These are phyloP conservation scores for Xylariaceae sp. DNA, from an alignment of 2,329 filamentous ascomycete species.

Conservation along the genomic window DNA sequence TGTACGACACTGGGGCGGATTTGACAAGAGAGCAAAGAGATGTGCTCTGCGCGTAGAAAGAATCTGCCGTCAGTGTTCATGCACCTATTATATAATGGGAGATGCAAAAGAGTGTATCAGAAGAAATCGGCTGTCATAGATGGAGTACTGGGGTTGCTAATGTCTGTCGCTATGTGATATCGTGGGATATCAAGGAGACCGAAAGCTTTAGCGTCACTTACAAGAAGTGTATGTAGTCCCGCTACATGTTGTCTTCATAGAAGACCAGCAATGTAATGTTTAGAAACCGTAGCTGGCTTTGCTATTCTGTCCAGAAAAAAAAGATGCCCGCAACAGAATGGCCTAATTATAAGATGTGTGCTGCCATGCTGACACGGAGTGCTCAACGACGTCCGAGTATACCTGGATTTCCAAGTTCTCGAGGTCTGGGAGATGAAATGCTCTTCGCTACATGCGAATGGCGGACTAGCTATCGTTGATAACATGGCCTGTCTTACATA, in stretches of 20 bases:
- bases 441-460: no score
- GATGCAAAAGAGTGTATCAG: constrained; percentile 2
- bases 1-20: background rate
- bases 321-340: no score
- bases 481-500: no score
- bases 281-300: constrained; percentile 6
- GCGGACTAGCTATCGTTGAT: no score
- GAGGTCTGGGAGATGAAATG: no score
- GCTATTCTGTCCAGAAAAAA: no score
- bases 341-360: no score
- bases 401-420: no score
- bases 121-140: constrained; percentile 9
- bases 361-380: no score
- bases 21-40: constrained; percentile 5
- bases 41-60: constrained; percentile 8
- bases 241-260: constrained; percentile 13
- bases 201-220: constrained; percentile 12
- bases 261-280: constrained; percentile 14
- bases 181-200: constrained; percentile 15
- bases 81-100: constrained; percentile 13
- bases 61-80: constrained; percentile 1
- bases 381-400: no score
- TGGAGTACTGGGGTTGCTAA: constrained; percentile 2
- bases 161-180: constrained; percentile 15
- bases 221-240: constrained; percentile 18